Base-by-base conservation (phyloP, 2,329 filamentous ascomycete genomes). In the Huntiella moniliformis region DNA sequence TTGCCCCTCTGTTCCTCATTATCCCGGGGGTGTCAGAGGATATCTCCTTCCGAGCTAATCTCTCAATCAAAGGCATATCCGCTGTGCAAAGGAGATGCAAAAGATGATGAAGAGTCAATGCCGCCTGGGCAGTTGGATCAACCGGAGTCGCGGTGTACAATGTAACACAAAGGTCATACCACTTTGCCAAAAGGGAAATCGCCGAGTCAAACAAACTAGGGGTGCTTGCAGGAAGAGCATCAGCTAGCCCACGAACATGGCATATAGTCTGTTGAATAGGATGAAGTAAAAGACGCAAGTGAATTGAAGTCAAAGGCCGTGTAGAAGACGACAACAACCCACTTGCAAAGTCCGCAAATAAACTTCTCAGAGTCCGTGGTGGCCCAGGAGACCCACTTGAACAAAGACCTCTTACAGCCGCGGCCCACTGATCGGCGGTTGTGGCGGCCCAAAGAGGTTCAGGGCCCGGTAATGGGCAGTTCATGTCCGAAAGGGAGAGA, bases 21-120 rank as follows among this genome's bases (percentile, higher is more conserved):
- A 72, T 71, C 7, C 69, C 56, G 11, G 68, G 61, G 35, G 72
- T 57, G 18, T 68, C 67, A 5, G 39, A 42, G 39, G 73, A 66
- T 16, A 62, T 65, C 49, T 81, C 76, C 33, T 70, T 66, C 12
- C 78, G 68, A 3, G 78, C 78, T 7, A 82, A 63, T 3, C 70
- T 66, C 60, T 83, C 79, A 39, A 82, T 73, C 53, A 77, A 73
- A 2, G 72, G 67, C 55, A 82, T 80, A 58, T 74, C 74, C 12
- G 76, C 77, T 22, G 80, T 70, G 6, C 74, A 70, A 53, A 82
- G 82, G 49, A 84, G 66, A 42, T 71, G 77, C 55, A 83, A 75
- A 37, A 83, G 66, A 53, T 84, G 79, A 57, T 79, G 82, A 50
- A 83, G 68, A 38, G 79, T 70, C 37, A 83, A 60, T 54, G 77